Conservation (phyloP, 2,329 filamentous ascomycete genomes). For the Aplosporella prunicola region DNA sequence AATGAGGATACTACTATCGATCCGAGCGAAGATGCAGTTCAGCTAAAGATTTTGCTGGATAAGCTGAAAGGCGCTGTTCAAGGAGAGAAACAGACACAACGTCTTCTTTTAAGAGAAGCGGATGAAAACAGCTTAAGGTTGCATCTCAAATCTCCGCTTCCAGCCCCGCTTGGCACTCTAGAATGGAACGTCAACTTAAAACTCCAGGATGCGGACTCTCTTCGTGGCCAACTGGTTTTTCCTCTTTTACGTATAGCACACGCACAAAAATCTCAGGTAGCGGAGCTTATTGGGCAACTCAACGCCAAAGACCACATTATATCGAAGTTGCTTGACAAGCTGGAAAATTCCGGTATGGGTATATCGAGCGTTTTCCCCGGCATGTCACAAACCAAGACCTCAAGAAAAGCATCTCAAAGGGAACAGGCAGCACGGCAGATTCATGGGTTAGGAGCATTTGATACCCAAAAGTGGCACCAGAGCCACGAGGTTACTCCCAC, state of each 20-base stretch:
- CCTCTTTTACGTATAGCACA: constrained; percentile 44
- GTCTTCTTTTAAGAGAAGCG: too few relatives aligned
- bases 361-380: constrained; percentile 49
- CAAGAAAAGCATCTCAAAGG: constrained; percentile 36
- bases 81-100: constrained; percentile 26
- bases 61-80: constrained; percentile 47
- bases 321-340: constrained; percentile 47
- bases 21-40: constrained; percentile 54
- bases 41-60: constrained; percentile 57
- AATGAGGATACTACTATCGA: constrained; percentile 62
- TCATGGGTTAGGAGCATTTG: constrained; percentile 46
- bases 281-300: constrained; percentile 40
- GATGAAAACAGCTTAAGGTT: constrained; percentile 27
- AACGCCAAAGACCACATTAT: constrained; percentile 51
- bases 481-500: too few relatives aligned
- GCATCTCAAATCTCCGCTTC: constrained; percentile 50
- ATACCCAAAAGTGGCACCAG: constrained; percentile 37
- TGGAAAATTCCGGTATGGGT: constrained; percentile 47
- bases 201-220: constrained; percentile 24
- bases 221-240: constrained; percentile 43
- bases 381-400: constrained; percentile 36
- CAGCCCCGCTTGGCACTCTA: constrained; percentile 52
- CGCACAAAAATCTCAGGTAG: constrained; percentile 38
- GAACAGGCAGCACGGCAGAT: constrained; percentile 45
- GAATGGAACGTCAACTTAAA: constrained; percentile 50